phyloP scores from a whole-genome alignment of 108 stramenopile species.

The Nitzschia sp. region DNA sequence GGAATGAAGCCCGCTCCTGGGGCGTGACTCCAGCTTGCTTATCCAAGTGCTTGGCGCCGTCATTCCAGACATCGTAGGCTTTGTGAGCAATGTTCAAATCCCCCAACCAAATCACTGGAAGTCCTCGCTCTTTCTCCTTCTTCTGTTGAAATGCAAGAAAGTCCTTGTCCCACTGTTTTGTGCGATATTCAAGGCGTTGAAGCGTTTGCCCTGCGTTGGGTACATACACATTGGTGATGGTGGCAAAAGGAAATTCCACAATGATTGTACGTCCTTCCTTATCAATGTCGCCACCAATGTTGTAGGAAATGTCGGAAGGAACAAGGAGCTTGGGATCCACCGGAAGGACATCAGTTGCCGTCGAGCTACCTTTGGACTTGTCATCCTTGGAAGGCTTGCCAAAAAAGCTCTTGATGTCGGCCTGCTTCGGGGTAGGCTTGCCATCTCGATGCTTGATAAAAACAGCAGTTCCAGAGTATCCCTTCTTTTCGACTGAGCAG shows the following conservation, averaged over 20 bases:
- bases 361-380: background rate
- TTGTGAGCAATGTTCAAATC: conserved; percentile 92
- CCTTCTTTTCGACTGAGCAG: conserved; percentile 91
- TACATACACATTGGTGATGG: conserved; percentile 90
- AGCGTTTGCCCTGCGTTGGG: conserved; percentile 97
- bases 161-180: conserved; percentile 89
- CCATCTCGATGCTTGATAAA: conserved; percentile 58
- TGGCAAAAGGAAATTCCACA: conserved; percentile 85
- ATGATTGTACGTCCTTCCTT: conserved; percentile 91
- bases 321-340: conserved; percentile 35
- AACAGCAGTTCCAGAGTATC: conserved; percentile 95
- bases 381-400: conserved; percentile 13
- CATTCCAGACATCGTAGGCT: conserved; percentile 87
- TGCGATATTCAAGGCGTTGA: conserved; percentile 91
- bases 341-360: conserved; percentile 1
- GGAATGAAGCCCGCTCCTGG: conserved; percentile 84
- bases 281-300: conserved; percentile 68
- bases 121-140: conserved; percentile 53
- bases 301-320: conserved; percentile 49
- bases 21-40: conserved; percentile 88
- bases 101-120: conserved; percentile 88
- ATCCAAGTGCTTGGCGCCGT: conserved; percentile 87
- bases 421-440: conserved; percentile 63
- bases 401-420: conserved; percentile 74
- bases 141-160: conserved; percentile 70